Base-by-base conservation (phyloP, 768 basidiomycete species). In the Crassisporium funariophilum region DNA sequence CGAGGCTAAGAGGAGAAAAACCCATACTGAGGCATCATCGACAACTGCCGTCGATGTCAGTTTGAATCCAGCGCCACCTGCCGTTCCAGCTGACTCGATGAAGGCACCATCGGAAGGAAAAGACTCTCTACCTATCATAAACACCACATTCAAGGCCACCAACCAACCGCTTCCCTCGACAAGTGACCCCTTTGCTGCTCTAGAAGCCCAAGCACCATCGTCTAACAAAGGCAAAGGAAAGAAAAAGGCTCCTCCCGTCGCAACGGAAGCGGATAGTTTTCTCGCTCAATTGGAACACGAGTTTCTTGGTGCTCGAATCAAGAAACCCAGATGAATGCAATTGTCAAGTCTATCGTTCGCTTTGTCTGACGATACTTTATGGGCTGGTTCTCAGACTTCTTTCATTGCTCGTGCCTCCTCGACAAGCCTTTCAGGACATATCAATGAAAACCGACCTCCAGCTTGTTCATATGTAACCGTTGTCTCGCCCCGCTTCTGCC, bases 1-100 rank as follows among this genome's bases (percentile, higher is more conserved):
- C 17, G 84, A 86, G 35, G 84, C 83, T 19, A 88, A 88, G 65
- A 74, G 86, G n/a, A 52, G 73, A 73, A 56, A 91, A 88, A 49
- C 41, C 53, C 35, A 52, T 54, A 27, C 45, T 50, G 21, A 46
- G 16, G 44, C 46, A 36, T 29, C 49, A 13, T 12, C 53, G 7
- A 44, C 20, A 33, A 19, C 41, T 34, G 35, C 20, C 5, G 19
- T 39, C 9, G 35, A 41, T 9, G 23, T 37, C 3, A n/a, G 36
- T 2, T 7, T 40, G 16, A 21, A 24, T 17, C 25, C 25, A 12
- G 2, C 41, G n/a, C 1, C 23, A 2, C 4, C 29, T 11, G 6
- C 8, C 12, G 5, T 23, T 21, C 10, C n/a, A 36, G 23, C 41
- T 31, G 5, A 10, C n/a, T n/a, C 3, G 29, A 10, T n/a, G 29